A percentile compares a stretch with the other conserved stretches of the same genome.
Conservation (phyloP, 768 basidiomycete genomes). For the Scleroderma bovista region DNA sequence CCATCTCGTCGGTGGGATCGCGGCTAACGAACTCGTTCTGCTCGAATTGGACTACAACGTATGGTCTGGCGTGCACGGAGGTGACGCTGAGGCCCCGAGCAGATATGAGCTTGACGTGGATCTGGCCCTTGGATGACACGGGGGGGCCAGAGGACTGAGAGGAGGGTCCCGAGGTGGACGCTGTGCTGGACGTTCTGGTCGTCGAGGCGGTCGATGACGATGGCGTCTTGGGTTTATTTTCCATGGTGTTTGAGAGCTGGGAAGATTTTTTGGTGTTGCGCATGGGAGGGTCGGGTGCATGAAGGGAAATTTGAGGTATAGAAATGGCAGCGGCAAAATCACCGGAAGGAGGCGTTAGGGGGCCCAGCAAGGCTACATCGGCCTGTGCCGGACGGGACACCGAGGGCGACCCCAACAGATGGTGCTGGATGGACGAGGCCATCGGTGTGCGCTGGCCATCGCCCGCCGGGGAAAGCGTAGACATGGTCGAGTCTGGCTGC, state of each 20-base stretch:
- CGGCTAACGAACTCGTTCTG: slow-evolving; percentile 97
- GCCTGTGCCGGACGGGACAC: slow-evolving; percentile 19
- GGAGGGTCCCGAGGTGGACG: slow-evolving; percentile 12
- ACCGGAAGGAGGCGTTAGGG: slow-evolving; percentile 43
- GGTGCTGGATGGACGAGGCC: slow-evolving; percentile 23
- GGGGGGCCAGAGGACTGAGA: slow-evolving; percentile 27
- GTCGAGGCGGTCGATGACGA: slow-evolving; percentile 38
- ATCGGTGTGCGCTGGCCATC: slow-evolving; percentile 10
- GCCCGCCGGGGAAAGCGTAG: slow-evolving; percentile 10
- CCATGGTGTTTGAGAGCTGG: slow-evolving; percentile 27
- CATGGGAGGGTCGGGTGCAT: slow-evolving; percentile 84
- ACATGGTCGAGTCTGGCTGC: slow-evolving; percentile 3
- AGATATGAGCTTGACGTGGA: slow-evolving; percentile 94
- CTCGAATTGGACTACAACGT: slow-evolving; percentile 97
- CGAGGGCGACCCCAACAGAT: slow-evolving; percentile 22
- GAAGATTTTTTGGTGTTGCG: slow-evolving; percentile 45
- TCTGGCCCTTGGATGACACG: slow-evolving; percentile 58
- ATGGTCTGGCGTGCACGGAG: slow-evolving; percentile 63
- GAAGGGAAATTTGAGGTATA: slow-evolving; percentile 66
- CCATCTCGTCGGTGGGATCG: slow-evolving; percentile 78
- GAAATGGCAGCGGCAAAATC: slow-evolving; percentile 46
- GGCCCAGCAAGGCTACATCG: slow-evolving; percentile 39
- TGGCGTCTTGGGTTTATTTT: slow-evolving; percentile 34
- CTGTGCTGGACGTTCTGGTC: slow-evolving; percentile 27
- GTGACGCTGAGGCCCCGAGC: slow-evolving; percentile 78